A percentile compares a stretch with the other conserved stretches of the same genome.
phyloP scores from a whole-genome alignment of 352 stramenopile genomes.

The Globisporangium okanoganense region DNA sequence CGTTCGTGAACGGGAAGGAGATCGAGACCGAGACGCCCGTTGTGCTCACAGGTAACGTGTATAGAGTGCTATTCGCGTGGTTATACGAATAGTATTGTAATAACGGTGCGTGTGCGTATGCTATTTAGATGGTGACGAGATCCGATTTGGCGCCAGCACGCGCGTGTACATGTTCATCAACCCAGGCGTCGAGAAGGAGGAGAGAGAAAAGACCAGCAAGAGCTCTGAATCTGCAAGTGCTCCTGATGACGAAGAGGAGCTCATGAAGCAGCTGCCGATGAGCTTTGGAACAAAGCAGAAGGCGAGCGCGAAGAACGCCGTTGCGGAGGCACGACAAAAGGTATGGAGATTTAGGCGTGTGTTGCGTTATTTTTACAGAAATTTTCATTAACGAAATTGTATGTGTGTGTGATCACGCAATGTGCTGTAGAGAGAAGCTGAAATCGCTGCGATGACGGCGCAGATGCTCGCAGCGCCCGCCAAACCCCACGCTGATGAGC shows the following conservation, averaged over 20 bases:
- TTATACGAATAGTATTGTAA: not conserved
- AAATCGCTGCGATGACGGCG: constrained; percentile 70
- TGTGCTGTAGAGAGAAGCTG: constrained; percentile 37
- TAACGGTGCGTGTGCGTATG: not conserved
- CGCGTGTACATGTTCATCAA: constrained; percentile 53
- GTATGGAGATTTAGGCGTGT: constrained; percentile 16
- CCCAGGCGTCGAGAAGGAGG: constrained; percentile 10
- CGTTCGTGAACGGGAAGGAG: constrained; percentile 72
- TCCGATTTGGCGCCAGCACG: constrained; percentile 62
- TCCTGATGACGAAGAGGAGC: constrained; percentile 15
- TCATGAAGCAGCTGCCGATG: constrained; percentile 39
- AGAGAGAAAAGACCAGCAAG: not conserved
- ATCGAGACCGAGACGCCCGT: constrained; percentile 45
- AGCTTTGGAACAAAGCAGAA: constrained; percentile 42
- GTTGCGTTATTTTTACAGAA: not conserved
- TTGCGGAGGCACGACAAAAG: constrained; percentile 28
- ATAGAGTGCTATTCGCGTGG: not conserved
- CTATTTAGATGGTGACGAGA: constrained; percentile 28
- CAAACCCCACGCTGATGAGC: constrained; percentile 4
- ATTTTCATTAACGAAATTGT: not conserved
- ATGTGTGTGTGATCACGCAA: not conserved
- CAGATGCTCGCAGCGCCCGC: constrained; percentile 59
- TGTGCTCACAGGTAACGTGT: constrained; percentile 28
- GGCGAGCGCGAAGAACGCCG: not conserved
- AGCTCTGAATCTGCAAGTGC: constrained; percentile 13